phyloP scores from a whole-genome alignment of 805 yeast species.

The Candida railenensis region DNA sequence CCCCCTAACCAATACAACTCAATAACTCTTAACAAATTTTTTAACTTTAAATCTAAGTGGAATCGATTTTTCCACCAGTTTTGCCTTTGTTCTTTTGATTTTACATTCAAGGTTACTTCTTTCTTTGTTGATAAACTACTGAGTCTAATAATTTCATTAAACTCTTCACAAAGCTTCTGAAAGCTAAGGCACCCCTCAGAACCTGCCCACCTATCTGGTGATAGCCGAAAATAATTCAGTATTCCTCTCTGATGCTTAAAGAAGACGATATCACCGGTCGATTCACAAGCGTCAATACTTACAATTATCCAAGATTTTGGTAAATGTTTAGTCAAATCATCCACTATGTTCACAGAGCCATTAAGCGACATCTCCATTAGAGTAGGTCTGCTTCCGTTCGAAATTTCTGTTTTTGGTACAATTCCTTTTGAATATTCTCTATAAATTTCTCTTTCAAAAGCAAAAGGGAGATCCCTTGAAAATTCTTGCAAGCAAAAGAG shows the following conservation, averaged over 20 bases:
- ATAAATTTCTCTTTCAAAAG: slow-evolving; percentile 17
- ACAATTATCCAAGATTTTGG: slow-evolving; percentile 60
- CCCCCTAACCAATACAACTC: slow-evolving; percentile 79
- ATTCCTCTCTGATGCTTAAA: slow-evolving; percentile 37
- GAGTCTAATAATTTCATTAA: slow-evolving; percentile 48
- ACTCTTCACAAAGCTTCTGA: slow-evolving; percentile 31
- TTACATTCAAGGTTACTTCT: slow-evolving; percentile 51
- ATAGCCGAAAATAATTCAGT: slow-evolving; percentile 57
- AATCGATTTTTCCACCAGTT: slow-evolving; percentile 79
- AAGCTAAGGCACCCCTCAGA: slow-evolving; percentile 32
- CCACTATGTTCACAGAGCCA: not conserved
- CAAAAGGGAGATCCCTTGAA: slow-evolving; percentile 17
- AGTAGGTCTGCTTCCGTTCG: not conserved
- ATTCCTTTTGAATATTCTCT: slow-evolving; percentile 3
- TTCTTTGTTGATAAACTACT: slow-evolving; percentile 62
- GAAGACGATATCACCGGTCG: slow-evolving; percentile 58
- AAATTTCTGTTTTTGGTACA: not conserved
- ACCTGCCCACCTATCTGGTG: slow-evolving; percentile 52
- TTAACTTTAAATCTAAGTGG: slow-evolving; percentile 55
- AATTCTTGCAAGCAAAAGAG: slow-evolving; percentile 15
- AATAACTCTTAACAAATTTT: slow-evolving; percentile 51
- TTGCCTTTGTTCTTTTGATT: slow-evolving; percentile 57
- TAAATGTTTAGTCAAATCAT: slow-evolving; percentile 1
- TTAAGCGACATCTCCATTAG: not conserved
- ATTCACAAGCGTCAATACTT: slow-evolving; percentile 57